phyloP scores from a whole-genome alignment of 106 monocot species.

The Acanthochlamys bracteata region DNA sequence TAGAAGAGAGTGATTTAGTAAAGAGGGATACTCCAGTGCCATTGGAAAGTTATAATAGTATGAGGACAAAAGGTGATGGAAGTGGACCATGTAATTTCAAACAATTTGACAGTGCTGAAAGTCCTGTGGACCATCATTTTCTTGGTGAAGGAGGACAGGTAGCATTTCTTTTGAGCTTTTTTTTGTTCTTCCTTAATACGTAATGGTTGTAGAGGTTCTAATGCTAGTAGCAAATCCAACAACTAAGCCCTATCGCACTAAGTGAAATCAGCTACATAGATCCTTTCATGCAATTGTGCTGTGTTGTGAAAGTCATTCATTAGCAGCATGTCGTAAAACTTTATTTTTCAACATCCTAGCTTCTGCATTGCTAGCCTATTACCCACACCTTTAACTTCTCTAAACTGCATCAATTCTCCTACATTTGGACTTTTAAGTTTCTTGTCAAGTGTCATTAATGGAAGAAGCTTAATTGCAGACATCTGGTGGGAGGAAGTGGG shows the following conservation, averaged over 20 bases:
- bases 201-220: not conserved
- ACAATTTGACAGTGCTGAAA: conserved; percentile 73
- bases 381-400: too few species aligned
- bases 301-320: too few species aligned
- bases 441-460: too few species aligned
- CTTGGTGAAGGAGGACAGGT: conserved; percentile 46
- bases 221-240: not conserved
- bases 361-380: too few species aligned
- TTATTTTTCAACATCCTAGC: too few species aligned
- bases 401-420: too few species aligned
- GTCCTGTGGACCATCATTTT: conserved; percentile 76
- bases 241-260: too few species aligned
- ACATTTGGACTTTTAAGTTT: too few species aligned
- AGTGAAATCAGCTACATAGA: too few species aligned
- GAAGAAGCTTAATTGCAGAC: conserved; percentile 20
- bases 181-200: not conserved
- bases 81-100: conserved; percentile 34
- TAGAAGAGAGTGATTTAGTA: conserved; percentile 10
- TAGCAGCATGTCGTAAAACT: too few species aligned
- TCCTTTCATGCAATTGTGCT: too few species aligned
- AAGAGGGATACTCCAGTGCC: conserved; percentile 7
- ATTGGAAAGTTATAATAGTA: conserved; percentile 18
- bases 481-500: conserved; percentile 65
- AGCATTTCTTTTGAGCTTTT: not conserved
- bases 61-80: conserved; percentile 3